phyloP scores from a whole-genome alignment of 2,329 filamentous ascomycete genomes.

The Pseudocercospora fijiensis region DNA sequence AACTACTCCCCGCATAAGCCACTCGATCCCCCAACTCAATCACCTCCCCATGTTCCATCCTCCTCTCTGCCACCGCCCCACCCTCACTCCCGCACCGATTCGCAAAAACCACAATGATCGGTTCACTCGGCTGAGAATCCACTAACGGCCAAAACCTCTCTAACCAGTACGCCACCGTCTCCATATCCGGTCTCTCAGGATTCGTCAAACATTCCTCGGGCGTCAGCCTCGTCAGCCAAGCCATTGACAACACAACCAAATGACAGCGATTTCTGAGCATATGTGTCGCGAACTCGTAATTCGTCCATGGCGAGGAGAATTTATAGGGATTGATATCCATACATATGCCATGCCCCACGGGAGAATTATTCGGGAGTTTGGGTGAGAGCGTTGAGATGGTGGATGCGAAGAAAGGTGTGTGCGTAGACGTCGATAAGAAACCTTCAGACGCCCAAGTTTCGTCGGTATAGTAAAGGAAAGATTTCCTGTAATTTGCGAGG shows the following conservation, averaged over 20 bases:
- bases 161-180: constrained; percentile 74
- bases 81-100: constrained; percentile 68
- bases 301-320: constrained; percentile 58
- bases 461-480: constrained; percentile 66
- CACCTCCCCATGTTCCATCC: constrained; percentile 34
- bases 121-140: constrained; percentile 45
- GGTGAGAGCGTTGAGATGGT: background rate
- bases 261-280: constrained; percentile 58
- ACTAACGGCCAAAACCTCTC: constrained; percentile 64
- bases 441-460: constrained; percentile 58
- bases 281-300: constrained; percentile 60
- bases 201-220: constrained; percentile 52
- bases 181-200: constrained; percentile 61
- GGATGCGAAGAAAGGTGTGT: constrained; percentile 40
- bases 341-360: constrained; percentile 49
- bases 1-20: constrained; percentile 71
- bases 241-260: constrained; percentile 71
- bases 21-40: constrained; percentile 42
- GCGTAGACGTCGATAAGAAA: constrained; percentile 10
- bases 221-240: constrained; percentile 65
- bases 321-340: constrained; percentile 65
- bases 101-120: constrained; percentile 67
- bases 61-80: constrained; percentile 24
- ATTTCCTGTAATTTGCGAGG: constrained; percentile 62
- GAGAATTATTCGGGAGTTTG: constrained; percentile 40